These are phyloP conservation scores for Malbranchea cinnamomea DNA, from an alignment of 2,329 filamentous ascomycete genomes.

Conservation along the genomic window DNA sequence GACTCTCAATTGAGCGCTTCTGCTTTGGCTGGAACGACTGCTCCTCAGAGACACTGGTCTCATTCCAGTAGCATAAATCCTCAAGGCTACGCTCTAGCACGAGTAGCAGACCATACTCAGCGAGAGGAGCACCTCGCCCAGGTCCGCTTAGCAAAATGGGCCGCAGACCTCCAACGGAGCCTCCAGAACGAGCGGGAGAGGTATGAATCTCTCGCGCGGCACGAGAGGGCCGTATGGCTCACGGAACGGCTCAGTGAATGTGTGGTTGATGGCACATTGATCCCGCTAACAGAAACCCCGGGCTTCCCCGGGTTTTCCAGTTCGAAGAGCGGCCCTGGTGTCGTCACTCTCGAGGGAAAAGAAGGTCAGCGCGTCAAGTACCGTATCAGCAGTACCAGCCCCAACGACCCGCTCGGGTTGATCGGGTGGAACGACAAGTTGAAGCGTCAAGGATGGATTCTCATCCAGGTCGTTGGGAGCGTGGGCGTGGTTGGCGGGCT, in stretches of 20 bases:
- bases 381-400: conserved; percentile 25
- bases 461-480: conserved; percentile 59
- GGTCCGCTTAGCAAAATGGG: conserved; percentile 68
- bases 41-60: conserved; percentile 7
- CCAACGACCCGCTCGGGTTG: conserved; percentile 66
- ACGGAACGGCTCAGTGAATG: conserved; percentile 52
- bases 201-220: conserved; percentile 48
- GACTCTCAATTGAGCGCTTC: conserved; percentile 20
- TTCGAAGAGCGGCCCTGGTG: conserved; percentile 13
- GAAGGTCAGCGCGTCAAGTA: conserved; percentile 19
- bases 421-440: conserved; percentile 54
- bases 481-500: conserved; percentile 61
- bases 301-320: conserved; percentile 16
- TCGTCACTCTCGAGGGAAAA: conserved; percentile 14
- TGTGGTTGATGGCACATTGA: conserved; percentile 48
- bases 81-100: conserved; percentile 44
- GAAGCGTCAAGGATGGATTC: conserved; percentile 47
- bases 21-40: conserved; percentile 15
- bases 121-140: conserved; percentile 48
- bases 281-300: conserved; percentile 33
- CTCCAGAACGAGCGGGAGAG: conserved; percentile 56
- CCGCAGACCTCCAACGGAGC: conserved; percentile 62
- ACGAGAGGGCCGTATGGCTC: conserved; percentile 54
- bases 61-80: conserved; percentile 16
- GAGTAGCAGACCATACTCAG: conserved; percentile 44